Percentiles rank a stretch among this genome's conserved stretches.
These are phyloP conservation scores for Flammula alnicola DNA, from an alignment of 1,284 basidiomycete genomes.

Conservation along the genomic window DNA sequence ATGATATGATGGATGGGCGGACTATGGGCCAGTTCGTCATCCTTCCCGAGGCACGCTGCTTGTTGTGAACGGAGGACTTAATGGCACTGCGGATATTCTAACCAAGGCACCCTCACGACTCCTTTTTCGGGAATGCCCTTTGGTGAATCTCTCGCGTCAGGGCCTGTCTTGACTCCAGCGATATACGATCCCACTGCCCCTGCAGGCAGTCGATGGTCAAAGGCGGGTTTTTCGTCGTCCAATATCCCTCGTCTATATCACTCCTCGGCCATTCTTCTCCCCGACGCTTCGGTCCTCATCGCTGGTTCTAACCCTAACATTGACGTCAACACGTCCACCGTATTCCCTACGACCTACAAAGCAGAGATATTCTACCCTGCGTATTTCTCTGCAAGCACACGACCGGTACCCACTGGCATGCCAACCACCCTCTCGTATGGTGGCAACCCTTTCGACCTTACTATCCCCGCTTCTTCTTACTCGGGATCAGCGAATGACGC, in stretches of 20 bases:
- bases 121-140: slow-evolving; percentile 56
- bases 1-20: slow-evolving; percentile 76
- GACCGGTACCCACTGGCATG: slow-evolving; percentile 75
- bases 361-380: slow-evolving; percentile 88
- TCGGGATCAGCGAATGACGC: slow-evolving; percentile 51
- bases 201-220: slow-evolving; percentile 73
- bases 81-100: slow-evolving; percentile 80
- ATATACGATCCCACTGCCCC: slow-evolving; percentile 77
- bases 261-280: slow-evolving; percentile 84
- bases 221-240: slow-evolving; percentile 60
- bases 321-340: slow-evolving; percentile 70
- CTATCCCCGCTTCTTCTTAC: slow-evolving; percentile 62
- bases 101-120: slow-evolving; percentile 21
- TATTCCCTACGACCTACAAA: slow-evolving; percentile 85
- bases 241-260: slow-evolving; percentile 83
- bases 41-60: slow-evolving; percentile 68
- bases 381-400: slow-evolving; percentile 76
- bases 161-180: slow-evolving; percentile 70
- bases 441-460: slow-evolving; percentile 74
- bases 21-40: slow-evolving; percentile 72
- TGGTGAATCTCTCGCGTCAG: slow-evolving; percentile 65
- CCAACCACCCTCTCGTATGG: slow-evolving; percentile 83
- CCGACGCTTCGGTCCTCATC: slow-evolving; percentile 85
- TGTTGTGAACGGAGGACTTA: slow-evolving; percentile 78
- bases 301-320: slow-evolving; percentile 94